Percentiles rank a stretch among this genome's conserved stretches.
Conservation (phyloP, 208 protist species). For the Sergeia podlipaevii region DNA sequence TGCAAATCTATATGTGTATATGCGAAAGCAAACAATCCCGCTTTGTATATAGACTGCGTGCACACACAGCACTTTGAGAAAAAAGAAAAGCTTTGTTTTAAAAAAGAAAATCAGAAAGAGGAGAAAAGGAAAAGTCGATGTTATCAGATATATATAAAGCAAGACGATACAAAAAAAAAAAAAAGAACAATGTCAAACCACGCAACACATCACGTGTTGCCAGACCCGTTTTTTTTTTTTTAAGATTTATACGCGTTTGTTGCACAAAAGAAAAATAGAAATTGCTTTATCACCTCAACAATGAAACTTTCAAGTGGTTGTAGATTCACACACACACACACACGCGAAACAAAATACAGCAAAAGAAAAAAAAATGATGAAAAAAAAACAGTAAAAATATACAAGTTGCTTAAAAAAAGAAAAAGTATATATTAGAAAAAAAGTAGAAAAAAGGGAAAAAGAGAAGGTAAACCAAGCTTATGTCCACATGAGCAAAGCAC, state of each 20-base stretch:
- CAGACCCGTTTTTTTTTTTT: slow-evolving; percentile 16
- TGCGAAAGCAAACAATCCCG: too few species aligned
- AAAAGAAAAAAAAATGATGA: background rate
- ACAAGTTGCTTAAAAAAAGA: background rate
- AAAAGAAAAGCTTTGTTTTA: too few species aligned
- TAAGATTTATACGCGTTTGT: slow-evolving; percentile 8
- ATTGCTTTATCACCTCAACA: too few species aligned
- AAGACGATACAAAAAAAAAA: slow-evolving; percentile 10
- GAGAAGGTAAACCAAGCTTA: background rate
- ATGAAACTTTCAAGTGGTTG: too few species aligned
- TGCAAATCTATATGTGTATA: background rate
- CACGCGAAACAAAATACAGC: background rate
- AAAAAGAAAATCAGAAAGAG: background rate
- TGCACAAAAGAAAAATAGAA: slow-evolving; percentile 3
- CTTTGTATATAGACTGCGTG: too few species aligned
- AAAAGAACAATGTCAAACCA: slow-evolving; percentile 9
- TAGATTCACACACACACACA: slow-evolving; percentile 2
- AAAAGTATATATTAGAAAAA: background rate
- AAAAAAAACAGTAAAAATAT: background rate
- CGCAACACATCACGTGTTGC: background rate
- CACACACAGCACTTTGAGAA: too few species aligned
- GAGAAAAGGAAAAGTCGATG: background rate
- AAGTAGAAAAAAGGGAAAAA: slow-evolving; percentile 3
- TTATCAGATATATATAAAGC: background rate
- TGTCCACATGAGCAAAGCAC: too few species aligned